Evolutionary conservation across 108 stramenopile species (phyloP).

Genomic region (Tribonema minus): DNA sequence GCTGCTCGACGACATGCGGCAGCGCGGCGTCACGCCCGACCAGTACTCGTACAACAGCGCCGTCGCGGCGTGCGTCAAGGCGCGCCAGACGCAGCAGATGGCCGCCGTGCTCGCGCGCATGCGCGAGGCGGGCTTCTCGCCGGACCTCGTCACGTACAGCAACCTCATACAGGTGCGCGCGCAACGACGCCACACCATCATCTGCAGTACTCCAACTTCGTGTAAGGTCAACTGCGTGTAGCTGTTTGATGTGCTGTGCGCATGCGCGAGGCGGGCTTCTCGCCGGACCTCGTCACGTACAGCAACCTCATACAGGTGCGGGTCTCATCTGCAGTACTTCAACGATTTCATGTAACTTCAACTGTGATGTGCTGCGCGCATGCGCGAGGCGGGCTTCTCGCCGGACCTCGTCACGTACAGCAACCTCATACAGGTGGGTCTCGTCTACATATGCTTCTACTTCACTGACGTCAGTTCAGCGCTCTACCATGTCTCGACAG

Average conservation of each 20-base stretch:
- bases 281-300: slow-evolving; percentile 34
- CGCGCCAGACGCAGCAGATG: slow-evolving; percentile 34
- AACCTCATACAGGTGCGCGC: slow-evolving; percentile 20
- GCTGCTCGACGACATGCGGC: slow-evolving; percentile 37
- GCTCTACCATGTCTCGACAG: too few relatives aligned
- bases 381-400: slow-evolving; percentile 28
- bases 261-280: slow-evolving; percentile 32
- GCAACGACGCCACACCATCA: too few relatives aligned
- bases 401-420: slow-evolving; percentile 36
- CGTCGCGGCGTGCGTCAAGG: slow-evolving; percentile 34
- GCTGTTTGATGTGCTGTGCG: slow-evolving; percentile 26
- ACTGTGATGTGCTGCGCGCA: slow-evolving; percentile 31
- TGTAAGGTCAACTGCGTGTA: too few relatives aligned
- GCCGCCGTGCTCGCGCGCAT: slow-evolving; percentile 36
- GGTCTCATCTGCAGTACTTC: too few relatives aligned
- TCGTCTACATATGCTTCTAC: too few relatives aligned
- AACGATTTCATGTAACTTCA: too few relatives aligned
- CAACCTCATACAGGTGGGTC: slow-evolving; percentile 16
- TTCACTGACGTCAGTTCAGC: too few relatives aligned
- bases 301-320: slow-evolving; percentile 19
- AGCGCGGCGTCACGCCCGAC: slow-evolving; percentile 26
- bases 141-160: slow-evolving; percentile 34
- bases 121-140: slow-evolving; percentile 28
- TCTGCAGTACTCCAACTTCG: too few relatives aligned
- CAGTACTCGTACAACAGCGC: slow-evolving; percentile 45